Evolutionary conservation across 2,329 filamentous ascomycete genomes (phyloP).

Genomic region (Colletotrichum musae): DNA sequence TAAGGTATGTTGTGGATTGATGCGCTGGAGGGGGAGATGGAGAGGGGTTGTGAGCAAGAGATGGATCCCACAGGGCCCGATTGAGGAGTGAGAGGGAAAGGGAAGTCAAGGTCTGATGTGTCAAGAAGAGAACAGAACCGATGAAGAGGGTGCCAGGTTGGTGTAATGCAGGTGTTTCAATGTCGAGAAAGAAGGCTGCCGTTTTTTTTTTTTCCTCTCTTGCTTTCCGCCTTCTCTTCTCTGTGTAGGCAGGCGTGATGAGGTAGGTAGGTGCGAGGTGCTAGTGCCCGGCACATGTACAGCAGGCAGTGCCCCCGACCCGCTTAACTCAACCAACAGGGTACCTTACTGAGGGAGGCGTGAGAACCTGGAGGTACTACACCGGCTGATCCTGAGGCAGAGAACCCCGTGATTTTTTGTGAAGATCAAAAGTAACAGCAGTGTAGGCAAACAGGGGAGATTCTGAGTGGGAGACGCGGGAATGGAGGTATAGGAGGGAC

Average conservation of each 20-base stretch:
- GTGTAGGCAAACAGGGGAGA: conserved; percentile 40
- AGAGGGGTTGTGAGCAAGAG: conserved; percentile 15
- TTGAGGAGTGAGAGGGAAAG: neutral
- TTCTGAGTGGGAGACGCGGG: neutral
- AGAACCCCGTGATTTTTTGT: neutral
- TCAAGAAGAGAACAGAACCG: conserved; percentile 16
- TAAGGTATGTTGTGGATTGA: conserved; percentile 38
- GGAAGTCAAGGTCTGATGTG: conserved; percentile 16
- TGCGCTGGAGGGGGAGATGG: conserved; percentile 11
- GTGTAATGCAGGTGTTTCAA: conserved; percentile 36
- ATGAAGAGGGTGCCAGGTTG: conserved; percentile 23
- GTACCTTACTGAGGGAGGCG: conserved; percentile 21
- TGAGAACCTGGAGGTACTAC: conserved; percentile 4
- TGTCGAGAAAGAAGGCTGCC: conserved; percentile 41
- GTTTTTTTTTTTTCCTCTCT: conserved; percentile 45
- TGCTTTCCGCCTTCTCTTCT: neutral
- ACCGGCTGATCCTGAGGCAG: conserved; percentile 29
- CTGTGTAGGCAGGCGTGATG: neutral
- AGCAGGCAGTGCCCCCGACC: conserved; percentile 18
- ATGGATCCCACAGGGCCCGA: conserved; percentile 20
- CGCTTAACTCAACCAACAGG: conserved; percentile 38
- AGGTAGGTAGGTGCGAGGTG: conserved; percentile 12
- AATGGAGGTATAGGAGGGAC: conserved; percentile 9
- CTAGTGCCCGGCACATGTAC: conserved; percentile 31
- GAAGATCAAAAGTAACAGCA: conserved; percentile 9